Evolutionary conservation across 2,329 filamentous ascomycete genomes (phyloP), one percentile per base, ranked within the genome.

Genomic region (Furcasterigmium furcatum): DNA sequence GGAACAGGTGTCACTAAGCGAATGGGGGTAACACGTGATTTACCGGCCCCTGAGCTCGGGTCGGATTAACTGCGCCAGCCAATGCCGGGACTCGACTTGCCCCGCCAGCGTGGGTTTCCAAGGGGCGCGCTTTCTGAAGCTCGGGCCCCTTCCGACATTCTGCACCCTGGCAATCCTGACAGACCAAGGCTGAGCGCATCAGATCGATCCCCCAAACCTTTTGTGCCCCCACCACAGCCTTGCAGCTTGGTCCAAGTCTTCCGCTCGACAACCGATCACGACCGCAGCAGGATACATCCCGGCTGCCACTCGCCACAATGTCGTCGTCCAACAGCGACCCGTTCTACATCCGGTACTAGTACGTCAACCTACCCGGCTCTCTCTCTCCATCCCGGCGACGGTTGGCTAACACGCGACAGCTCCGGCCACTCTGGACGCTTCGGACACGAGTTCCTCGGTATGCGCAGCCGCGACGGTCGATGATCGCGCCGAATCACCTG

Each of bases 331-430:
- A 77, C 57, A 87, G 79, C 66, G 91, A 96, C 59, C 85, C 87
- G 8, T 97, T 99, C 66, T 99, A 99, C 62, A 73, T 99, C 55
- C 85, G 94, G 60, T 99, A 99, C 77, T 99, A 99, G 92, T 96
- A 82, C 66, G 87, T 66, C 29, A 55, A 45, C 44, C 18, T 4
- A 8, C 6, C 14, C 20, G 18, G 14, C n/a, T 14, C 8, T 20
- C 16, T 32, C 24, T 32, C 32, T 14, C 4, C 22, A 3, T 18
- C 32, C 38, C 29, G 25, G n/a, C n/a, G n/a, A n/a, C n/a, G n/a
- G n/a, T 43, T 55, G 55, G 50, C 59, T 32, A 38, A 44, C 25
- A 34, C 13, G 22, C 16, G 48, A 58, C 64, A 97, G 92, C 77
- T 97, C 94, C 56, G 94, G 94, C 60, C 94, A 99, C 70, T 94